Percentiles rank a stretch among this genome's conserved stretches.
phyloP scores from a whole-genome alignment of 805 yeast genomes.

The Starmerella riodocensis region DNA sequence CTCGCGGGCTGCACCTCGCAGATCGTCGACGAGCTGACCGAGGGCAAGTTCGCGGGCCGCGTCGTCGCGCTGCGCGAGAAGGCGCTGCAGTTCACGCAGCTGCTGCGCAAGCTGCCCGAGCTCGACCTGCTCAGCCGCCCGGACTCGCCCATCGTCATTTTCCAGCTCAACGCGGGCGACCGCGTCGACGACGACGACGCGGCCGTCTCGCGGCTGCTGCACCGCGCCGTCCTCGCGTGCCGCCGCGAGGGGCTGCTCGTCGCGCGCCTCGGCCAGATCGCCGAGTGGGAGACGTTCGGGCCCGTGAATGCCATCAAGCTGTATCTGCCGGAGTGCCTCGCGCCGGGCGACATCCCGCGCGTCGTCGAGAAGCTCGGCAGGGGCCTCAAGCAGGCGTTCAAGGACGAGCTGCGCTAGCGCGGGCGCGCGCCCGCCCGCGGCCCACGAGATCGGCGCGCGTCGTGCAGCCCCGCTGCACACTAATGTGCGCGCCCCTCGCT shows the following conservation, averaged over 20 bases:
- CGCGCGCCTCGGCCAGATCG: slow-evolving; percentile 47
- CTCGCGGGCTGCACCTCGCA: slow-evolving; percentile 37
- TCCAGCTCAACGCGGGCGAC: slow-evolving; percentile 39
- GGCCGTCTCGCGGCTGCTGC: slow-evolving; percentile 47
- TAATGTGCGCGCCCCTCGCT: too few relatives aligned
- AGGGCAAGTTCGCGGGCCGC: slow-evolving; percentile 25
- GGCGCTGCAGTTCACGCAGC: slow-evolving; percentile 13
- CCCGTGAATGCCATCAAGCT: slow-evolving; percentile 48
- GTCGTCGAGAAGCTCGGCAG: slow-evolving; percentile 31
- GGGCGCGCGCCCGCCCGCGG: too few relatives aligned
- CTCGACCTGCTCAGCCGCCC: slow-evolving; percentile 43
- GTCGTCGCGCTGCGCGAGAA: slow-evolving; percentile 16
- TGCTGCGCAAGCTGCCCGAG: slow-evolving; percentile 22
- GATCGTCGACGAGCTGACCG: slow-evolving; percentile 23
- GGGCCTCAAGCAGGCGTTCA: slow-evolving; percentile 12
- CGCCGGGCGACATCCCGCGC: slow-evolving; percentile 33
- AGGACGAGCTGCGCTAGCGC: too few relatives aligned
- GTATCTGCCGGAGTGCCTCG: slow-evolving; percentile 36
- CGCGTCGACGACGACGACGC: slow-evolving; percentile 25
- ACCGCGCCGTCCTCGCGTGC: slow-evolving; percentile 47
- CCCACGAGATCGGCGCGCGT: too few relatives aligned
- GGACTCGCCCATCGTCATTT: slow-evolving; percentile 56
- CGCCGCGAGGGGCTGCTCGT: slow-evolving; percentile 45
- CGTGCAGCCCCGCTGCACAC: too few relatives aligned
- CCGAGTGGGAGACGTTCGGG: slow-evolving; percentile 64